Base-by-base conservation (phyloP, 352 stramenopile genomes). In the Globisporangium camurandrum region DNA sequence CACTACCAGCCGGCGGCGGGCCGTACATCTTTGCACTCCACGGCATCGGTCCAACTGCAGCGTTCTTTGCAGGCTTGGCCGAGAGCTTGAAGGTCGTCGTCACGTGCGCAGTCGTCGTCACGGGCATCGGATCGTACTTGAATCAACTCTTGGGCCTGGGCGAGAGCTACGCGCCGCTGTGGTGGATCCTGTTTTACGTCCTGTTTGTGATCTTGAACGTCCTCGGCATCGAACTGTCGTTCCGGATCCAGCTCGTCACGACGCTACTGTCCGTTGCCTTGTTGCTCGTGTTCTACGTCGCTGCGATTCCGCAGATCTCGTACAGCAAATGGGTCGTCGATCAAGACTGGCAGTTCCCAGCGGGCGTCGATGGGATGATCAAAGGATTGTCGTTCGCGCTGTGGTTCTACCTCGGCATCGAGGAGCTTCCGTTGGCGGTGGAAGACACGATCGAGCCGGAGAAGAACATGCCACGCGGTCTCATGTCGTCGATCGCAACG, bases 331-430 rank as follows among this genome's bases (percentile, higher is more conserved):
- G 69, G 66, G 66, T 87, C 8, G 46, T 54, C 2, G 41, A 61
- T 20, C 52, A 62, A 34, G 26, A 84, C 56, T 78, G 61, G 72
- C 42, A 85, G 45, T 87, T 66, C 46, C 46, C 46, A 0, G 52
- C 31, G 24, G 75, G 75, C 8, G 71, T 63, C 54, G 64, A 79
- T 16, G 73, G 72, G 12, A 63, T 71, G 17, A 46, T 84, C 6
- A 64, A 83, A 43, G 75, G 75, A 0, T 69, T 81, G 36, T 85
- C 75, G 10, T 87, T 87, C 42, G 55, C 72, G 27, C 59, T 87
- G 49, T 87, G 75, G 75, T 87, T 87, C 53, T 87, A 78, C 52
- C 40, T 87, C 11, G 75, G 72, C 7, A 87, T 87, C 33, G 72
- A 85, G 44, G 72, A 87, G 47, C 59, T 85, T 1, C 75, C 75